phyloP scores from a whole-genome alignment of 148 eudicot genomes.

The Chenopodium quinoa region DNA sequence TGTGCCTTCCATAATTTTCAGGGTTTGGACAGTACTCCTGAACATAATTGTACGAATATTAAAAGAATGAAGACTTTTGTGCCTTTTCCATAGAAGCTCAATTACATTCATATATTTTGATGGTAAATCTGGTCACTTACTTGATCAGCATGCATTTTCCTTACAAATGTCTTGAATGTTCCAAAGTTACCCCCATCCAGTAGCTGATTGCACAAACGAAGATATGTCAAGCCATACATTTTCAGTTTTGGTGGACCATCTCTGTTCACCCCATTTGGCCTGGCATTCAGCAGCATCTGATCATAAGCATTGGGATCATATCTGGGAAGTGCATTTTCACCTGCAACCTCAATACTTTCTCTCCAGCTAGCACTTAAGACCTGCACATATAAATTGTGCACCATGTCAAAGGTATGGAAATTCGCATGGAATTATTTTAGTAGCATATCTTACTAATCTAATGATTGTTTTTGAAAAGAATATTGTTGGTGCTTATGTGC shows the following conservation, averaged over 20 bases:
- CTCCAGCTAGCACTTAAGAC: constrained; percentile 78
- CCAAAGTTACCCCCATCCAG: constrained; percentile 48
- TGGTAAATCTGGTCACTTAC: constrained; percentile 28
- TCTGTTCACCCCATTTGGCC: constrained; percentile 76
- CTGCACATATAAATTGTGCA: constrained; percentile 30
- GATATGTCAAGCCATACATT: constrained; percentile 71
- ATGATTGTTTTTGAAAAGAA: no score
- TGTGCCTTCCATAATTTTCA: constrained; percentile 31
- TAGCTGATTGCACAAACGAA: constrained; percentile 62
- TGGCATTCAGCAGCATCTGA: constrained; percentile 67
- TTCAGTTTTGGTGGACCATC: constrained; percentile 53
- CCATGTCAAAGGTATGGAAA: neutral
- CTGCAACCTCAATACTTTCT: constrained; percentile 64
- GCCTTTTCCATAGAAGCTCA: neutral
- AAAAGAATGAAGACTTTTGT: neutral
- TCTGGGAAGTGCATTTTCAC: constrained; percentile 89
- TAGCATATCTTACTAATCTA: neutral
- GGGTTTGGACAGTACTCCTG: constrained; percentile 56
- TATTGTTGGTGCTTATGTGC: neutral
- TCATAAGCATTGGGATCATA: constrained; percentile 75
- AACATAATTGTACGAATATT: neutral
- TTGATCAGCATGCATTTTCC: constrained; percentile 83
- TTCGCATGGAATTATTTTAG: neutral
- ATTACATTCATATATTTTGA: neutral
- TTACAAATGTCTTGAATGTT: constrained; percentile 63